Conservation (phyloP, 1,139 yeast genomes). For the Yamadazyma siamensis region DNA sequence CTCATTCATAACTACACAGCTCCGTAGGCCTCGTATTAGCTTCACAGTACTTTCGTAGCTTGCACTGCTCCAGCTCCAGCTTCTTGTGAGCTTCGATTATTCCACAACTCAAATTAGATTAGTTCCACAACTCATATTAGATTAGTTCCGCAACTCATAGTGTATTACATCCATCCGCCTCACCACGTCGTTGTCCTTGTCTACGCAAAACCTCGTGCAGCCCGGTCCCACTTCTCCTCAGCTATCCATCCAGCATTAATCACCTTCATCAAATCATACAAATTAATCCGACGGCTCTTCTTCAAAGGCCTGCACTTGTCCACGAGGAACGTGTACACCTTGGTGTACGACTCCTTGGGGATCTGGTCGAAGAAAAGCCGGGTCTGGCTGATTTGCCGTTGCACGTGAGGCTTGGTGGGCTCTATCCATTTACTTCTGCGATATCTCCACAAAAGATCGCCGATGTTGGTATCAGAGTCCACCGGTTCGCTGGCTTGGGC, state of each 20-base stretch:
- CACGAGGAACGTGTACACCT: constrained; percentile 55
- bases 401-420: constrained; percentile 11
- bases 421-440: constrained; percentile 58
- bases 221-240: constrained; percentile 61
- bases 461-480: constrained; percentile 24
- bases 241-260: constrained; percentile 71
- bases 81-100: too few relatives aligned
- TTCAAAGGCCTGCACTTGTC: constrained; percentile 56
- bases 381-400: constrained; percentile 16
- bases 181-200: too few relatives aligned
- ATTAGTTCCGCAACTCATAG: too few relatives aligned
- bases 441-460: constrained; percentile 56
- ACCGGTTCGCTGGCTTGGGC: too few relatives aligned
- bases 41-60: too few relatives aligned
- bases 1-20: too few relatives aligned
- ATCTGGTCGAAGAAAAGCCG: constrained; percentile 35
- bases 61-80: too few relatives aligned
- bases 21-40: too few relatives aligned
- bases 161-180: too few relatives aligned
- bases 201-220: constrained; percentile 44
- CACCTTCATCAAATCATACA: constrained; percentile 56
- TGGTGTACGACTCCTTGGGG: constrained; percentile 48
- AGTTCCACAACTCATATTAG: too few relatives aligned
- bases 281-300: constrained; percentile 48
- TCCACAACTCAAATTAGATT: too few relatives aligned